Evolutionary conservation across 345 rosid genomes (phyloP).

Genomic region (Gossypioides kirkii): DNA sequence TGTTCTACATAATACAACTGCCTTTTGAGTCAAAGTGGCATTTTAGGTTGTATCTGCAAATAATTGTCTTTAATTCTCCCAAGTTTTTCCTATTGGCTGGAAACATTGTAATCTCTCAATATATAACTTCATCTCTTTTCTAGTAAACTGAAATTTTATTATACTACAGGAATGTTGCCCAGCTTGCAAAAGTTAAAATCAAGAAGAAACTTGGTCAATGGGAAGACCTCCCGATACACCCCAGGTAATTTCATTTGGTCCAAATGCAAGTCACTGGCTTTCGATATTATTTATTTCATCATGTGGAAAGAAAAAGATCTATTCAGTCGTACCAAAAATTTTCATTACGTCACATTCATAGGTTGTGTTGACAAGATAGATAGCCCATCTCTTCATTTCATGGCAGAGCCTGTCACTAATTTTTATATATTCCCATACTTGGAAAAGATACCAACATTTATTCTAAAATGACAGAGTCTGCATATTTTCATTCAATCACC

Average conservation of each 20-base stretch:
- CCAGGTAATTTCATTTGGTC: slow-evolving; percentile 33
- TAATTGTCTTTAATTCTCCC: not conserved
- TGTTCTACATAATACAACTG: not conserved
- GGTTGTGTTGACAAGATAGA: not conserved
- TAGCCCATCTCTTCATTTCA: not conserved
- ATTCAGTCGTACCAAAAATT: not conserved
- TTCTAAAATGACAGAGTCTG: not conserved
- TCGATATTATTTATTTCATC: not conserved
- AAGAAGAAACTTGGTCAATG: slow-evolving; percentile 61
- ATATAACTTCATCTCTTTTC: not conserved
- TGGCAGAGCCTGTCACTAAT: not conserved
- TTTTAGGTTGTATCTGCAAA: not conserved
- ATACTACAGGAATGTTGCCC: slow-evolving; percentile 69
- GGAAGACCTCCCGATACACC: slow-evolving; percentile 65
- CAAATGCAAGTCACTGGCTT: not conserved
- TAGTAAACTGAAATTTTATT: slow-evolving; percentile 5
- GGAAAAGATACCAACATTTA: not conserved
- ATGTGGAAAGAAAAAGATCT: not conserved
- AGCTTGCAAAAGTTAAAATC: slow-evolving; percentile 75
- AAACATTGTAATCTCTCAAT: not conserved
- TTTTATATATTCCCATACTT: not conserved
- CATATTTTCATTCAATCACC: not conserved
- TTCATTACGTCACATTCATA: not conserved
- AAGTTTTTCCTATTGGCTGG: not conserved
- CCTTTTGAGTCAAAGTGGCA: not conserved